Base-by-base conservation (phyloP, 176 grass and related monocot species). In the Avena atlantica region DNA sequence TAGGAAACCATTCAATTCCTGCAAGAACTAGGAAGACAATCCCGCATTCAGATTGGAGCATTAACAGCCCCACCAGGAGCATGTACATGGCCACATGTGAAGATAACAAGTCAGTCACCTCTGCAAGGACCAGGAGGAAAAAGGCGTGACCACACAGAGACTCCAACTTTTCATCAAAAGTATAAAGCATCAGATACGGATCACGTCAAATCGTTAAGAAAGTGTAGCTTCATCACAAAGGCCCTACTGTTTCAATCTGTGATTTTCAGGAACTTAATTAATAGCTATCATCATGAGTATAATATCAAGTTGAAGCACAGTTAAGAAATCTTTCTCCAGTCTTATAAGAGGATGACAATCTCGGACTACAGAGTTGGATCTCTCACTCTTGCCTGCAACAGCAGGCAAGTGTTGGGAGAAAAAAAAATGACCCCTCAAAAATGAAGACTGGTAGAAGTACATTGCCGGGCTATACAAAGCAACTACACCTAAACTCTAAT, bases 391-490 rank as follows among this genome's bases (percentile, higher is more conserved):
- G 61, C 44, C 70, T 61, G 70, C 27, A 14, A 76, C 53, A 80
- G 61, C 69, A 81, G 51, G 69, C 82, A 84, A 77, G 42, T 19
- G 23, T 17, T 25, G 76, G 78, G 82, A 62, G 16, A 86, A 74
- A 91, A 86, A 74, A 91, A 69, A 88, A 70, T 29, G 56, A 16
- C 25, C 6, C 69, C 75, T 74, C 86, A 45, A 50, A 58, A 29
- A 60, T 48, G 15, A 71, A 80, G 65, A 60, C 70, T 76, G 55
- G 16, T 78, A 79, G 53, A 19, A 73, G 45, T 71, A 86, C 53
- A 73, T 62, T 47, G 45, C 79, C 74, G 74, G 6, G 63, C 85
- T 91, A 78, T 88, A 91, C 86, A 91, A 7, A 78, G 34, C 53
- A 86, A 50, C 82, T 88, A 91, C 4, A 14, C 64, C 86, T 82